These are phyloP conservation scores for Escovopsis sp. DNA, from an alignment of 2,329 filamentous ascomycete species.

Conservation along the genomic window DNA sequence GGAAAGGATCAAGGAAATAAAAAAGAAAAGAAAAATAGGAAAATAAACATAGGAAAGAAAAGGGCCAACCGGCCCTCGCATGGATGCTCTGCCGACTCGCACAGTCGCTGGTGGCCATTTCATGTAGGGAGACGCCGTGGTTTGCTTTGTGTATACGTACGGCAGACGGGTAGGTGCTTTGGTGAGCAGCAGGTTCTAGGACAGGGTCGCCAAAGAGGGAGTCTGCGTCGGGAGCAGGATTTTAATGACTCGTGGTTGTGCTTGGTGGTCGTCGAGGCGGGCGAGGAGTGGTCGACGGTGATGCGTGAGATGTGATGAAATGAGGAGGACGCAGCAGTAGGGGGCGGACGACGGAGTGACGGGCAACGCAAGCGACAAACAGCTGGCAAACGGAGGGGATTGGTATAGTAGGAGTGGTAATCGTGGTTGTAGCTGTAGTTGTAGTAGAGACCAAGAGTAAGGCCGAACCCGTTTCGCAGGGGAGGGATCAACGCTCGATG, in stretches of 20 bases:
- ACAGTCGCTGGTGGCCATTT: constrained; percentile 3
- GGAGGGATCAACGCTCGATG: too few species aligned
- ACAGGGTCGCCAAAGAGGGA: background rate
- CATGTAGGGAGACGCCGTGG: constrained; percentile 1
- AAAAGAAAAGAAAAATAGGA: constrained; percentile 1
- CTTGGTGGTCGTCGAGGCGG: background rate
- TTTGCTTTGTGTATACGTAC: constrained; percentile 3
- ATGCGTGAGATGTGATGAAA: background rate
- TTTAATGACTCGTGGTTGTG: background rate
- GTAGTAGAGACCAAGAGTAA: background rate
- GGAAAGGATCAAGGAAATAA: constrained; percentile 4
- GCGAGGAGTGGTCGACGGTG: background rate
- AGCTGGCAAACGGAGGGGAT: background rate
- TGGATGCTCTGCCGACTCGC: constrained; percentile 5
- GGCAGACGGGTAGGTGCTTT: constrained; percentile 1
- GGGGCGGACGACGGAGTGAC: background rate
- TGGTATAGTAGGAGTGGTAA: too few species aligned
- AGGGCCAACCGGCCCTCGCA: background rate
- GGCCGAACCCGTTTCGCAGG: too few species aligned
- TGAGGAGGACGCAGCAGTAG: background rate
- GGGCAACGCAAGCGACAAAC: background rate
- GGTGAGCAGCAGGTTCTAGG: background rate
- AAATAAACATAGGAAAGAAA: background rate
- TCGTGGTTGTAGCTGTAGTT: too few species aligned
- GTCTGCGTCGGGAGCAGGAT: background rate